Evolutionary conservation across 768 basidiomycete species (phyloP), one percentile per base, ranked within the genome.

Genomic region (Xerocomellus dryophilus): DNA sequence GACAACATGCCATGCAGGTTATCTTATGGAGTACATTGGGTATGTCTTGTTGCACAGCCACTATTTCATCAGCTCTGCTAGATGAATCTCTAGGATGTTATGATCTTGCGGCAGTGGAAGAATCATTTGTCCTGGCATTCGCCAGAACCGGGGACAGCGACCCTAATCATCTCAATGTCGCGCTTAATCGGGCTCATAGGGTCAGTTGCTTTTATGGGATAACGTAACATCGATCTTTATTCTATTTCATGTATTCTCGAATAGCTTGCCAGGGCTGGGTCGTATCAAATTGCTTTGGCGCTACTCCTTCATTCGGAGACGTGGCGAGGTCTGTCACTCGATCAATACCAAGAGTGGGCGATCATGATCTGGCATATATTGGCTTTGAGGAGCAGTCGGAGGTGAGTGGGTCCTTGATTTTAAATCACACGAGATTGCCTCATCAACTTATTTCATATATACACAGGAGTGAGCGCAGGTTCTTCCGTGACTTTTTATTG

Each of bases 281-380:
- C 76, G 9, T 88, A 86, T 63, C 73, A 79, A 48, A 76, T 82
- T 54, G 82, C 83, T 7, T 68, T 93, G 39, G 71, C 79, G 20
- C 72, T 80, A 38, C 76, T 93, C 12, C 72, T 93, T 11, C 82
- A 87, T 52, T 84, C 87, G 1, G 73, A 78, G 29, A 80, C 85
- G 15, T 93, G 91, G 90, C 72, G 76, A 2, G 82, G 85, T 7
- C 71, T 93, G 43, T 77, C 77, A 12, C 66, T 88, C 18, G 72
- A 78, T 35, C 85, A 87, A 65, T 88, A 88, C 66, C 71, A 74
- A n/a, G 71, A 76, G 32, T 93, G 92, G 91, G 83, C 86, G 18
- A 74, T 77, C 44, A 81, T 86, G 64, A 78, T 92, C 42, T 93
- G 90, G 92, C 82, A 89, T 64, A 79, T 89, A 49, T 73, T 93